Conservation (phyloP, 805 yeast species). For the Nakazawaea wickerhamii region DNA sequence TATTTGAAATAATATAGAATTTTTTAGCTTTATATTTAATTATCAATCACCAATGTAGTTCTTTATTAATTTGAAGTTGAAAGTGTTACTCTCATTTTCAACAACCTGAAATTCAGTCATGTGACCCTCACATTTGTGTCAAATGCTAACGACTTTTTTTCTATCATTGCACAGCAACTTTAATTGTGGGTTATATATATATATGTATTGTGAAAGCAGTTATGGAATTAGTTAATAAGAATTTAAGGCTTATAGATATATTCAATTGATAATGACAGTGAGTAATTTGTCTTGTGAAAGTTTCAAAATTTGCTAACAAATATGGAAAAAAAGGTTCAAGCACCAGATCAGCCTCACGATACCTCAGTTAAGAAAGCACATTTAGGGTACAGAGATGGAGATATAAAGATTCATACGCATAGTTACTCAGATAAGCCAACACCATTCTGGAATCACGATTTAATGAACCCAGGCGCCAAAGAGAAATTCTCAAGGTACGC, state of each 20-base stretch:
- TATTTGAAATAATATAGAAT: not conserved
- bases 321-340: not conserved
- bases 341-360: not conserved
- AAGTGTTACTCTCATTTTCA: not conserved
- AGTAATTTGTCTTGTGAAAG: not conserved
- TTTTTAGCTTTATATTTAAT: not conserved
- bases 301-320: not conserved
- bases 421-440: slow-evolving; percentile 2
- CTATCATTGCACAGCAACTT: not conserved
- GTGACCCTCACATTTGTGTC: not conserved
- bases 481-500: not conserved
- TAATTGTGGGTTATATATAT: not conserved
- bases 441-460: slow-evolving; percentile 5
- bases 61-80: not conserved
- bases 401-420: slow-evolving; percentile 2
- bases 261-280: not conserved
- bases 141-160: not conserved
- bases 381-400: slow-evolving; percentile 4
- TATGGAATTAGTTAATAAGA: too few species aligned
- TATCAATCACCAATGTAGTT: not conserved
- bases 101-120: slow-evolving; percentile 2
- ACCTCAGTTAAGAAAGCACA: not conserved
- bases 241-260: too few species aligned
- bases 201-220: not conserved
- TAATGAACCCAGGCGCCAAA: slow-evolving; percentile 4